A percentile compares a stretch with the other conserved stretches of the same genome.
Evolutionary conservation across 306 rosid species (phyloP).

Genomic region (Quercus glauca): DNA sequence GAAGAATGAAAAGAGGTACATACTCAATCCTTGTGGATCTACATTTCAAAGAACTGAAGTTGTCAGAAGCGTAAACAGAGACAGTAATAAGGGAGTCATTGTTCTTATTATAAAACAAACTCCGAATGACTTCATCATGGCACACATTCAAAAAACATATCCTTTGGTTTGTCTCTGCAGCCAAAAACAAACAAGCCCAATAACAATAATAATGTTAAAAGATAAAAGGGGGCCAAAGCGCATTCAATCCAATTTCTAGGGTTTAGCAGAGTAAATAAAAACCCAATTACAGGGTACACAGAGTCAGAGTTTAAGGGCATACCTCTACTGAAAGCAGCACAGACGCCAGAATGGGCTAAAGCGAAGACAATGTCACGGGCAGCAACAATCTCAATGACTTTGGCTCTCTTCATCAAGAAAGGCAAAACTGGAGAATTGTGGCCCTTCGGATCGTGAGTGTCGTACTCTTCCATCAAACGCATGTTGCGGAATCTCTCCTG

Average conservation of each 20-base stretch:
- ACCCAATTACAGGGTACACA: not conserved
- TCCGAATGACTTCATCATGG: conserved; percentile 87
- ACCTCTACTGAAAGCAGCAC: conserved; percentile 96
- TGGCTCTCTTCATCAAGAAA: conserved; percentile 73
- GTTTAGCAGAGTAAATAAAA: not conserved
- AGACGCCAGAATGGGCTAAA: conserved; percentile 81
- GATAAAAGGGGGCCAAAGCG: no score
- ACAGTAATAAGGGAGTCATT: conserved; percentile 90
- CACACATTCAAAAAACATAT: conserved; percentile 85
- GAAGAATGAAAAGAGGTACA: conserved; percentile 20
- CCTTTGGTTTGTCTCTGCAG: conserved; percentile 79
- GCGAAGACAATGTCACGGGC: conserved; percentile 77
- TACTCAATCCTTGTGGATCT: conserved; percentile 91
- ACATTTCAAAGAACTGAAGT: conserved; percentile 90
- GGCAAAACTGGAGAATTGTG: conserved; percentile 58
- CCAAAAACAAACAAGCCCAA: not conserved
- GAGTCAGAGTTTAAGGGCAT: not conserved
- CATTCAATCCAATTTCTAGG: not conserved
- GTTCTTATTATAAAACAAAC: conserved; percentile 89
- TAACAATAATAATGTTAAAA: no score
- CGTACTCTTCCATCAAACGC: conserved; percentile 75
- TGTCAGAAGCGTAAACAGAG: conserved; percentile 92
- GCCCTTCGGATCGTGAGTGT: conserved; percentile 75
- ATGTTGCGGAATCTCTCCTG: conserved; percentile 79
- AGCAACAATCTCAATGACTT: conserved; percentile 82